A percentile compares a stretch with the other conserved stretches of the same genome.
Evolutionary conservation across 129 eudicot species (phyloP).

Genomic region (Pittosporum tobira): DNA sequence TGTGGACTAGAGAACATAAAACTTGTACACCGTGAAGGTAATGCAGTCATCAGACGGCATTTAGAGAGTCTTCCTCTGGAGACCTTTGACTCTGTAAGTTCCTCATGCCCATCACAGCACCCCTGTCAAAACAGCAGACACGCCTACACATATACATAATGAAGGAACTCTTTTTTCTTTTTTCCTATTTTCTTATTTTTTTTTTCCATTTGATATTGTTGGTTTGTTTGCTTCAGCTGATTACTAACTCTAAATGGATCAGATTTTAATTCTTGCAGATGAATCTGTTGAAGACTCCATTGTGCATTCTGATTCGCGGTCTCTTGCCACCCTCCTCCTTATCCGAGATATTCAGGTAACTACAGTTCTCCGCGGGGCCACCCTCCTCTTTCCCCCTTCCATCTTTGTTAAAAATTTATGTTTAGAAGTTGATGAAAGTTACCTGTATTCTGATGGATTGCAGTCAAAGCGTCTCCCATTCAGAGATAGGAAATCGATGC

Average conservation of each 20-base stretch:
- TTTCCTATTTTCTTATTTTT: no score
- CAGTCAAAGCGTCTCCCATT: conserved; percentile 92
- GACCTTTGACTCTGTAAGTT: conserved; percentile 95
- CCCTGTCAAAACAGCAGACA: background rate
- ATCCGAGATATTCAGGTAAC: conserved; percentile 94
- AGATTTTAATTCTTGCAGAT: conserved; percentile 99
- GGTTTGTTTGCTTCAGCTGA: conserved; percentile 8
- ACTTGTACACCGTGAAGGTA: conserved; percentile 85
- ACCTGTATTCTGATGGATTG: conserved; percentile 19
- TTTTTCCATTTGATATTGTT: no score
- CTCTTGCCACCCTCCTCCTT: conserved; percentile 95
- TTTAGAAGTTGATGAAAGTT: conserved; percentile 8
- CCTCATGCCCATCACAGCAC: background rate
- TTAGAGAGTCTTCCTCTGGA: conserved; percentile 82
- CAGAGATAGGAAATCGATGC: conserved; percentile 47
- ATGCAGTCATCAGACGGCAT: conserved; percentile 88
- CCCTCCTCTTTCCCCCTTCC: background rate
- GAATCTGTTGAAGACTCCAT: conserved; percentile 94
- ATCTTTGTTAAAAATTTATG: no score
- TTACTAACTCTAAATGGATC: conserved; percentile 68
- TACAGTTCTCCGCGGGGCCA: background rate
- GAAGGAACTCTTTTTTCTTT: no score
- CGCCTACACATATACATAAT: no score
- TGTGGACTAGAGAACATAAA: conserved; percentile 70
- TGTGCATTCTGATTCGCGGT: conserved; percentile 93